These are phyloP conservation scores for Acer yangbiense DNA, from an alignment of 345 rosid genomes.

Conservation along the genomic window DNA sequence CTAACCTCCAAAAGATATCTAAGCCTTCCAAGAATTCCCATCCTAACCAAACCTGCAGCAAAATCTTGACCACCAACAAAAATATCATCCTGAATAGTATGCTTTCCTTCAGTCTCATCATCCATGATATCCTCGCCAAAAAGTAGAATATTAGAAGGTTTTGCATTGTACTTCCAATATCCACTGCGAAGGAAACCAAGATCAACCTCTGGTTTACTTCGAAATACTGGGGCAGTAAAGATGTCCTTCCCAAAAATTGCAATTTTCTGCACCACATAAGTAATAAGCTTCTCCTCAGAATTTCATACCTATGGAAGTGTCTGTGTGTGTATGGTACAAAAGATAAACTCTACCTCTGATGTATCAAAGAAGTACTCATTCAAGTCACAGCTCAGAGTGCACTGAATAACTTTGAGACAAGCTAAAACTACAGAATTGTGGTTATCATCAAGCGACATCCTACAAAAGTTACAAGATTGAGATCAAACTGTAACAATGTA, in stretches of 20 bases:
- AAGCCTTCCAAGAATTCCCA: conserved; percentile 83
- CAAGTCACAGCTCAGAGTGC: conserved; percentile 64
- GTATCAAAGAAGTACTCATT: conserved; percentile 64
- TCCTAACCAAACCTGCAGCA: conserved; percentile 87
- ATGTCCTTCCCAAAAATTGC: conserved; percentile 43
- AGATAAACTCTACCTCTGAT: conserved; percentile 59
- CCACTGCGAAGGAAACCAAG: conserved; percentile 81
- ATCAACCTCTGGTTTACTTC: conserved; percentile 77
- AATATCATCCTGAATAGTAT: conserved; percentile 83
- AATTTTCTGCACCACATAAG: conserved; percentile 51
- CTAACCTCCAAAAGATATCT: conserved; percentile 77
- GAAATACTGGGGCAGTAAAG: conserved; percentile 77
- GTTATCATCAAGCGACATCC: conserved; percentile 92
- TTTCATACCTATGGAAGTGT: background rate
- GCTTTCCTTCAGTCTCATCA: conserved; percentile 61
- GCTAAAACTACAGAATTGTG: conserved; percentile 77
- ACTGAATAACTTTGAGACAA: conserved; percentile 66
- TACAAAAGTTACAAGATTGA: conserved; percentile 31
- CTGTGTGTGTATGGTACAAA: background rate
- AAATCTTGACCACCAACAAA: conserved; percentile 88
- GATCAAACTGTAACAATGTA: conserved; percentile 3
- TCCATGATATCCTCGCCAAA: conserved; percentile 42
- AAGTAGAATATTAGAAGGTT: conserved; percentile 70
- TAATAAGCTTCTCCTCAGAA: conserved; percentile 14
- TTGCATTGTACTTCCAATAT: conserved; percentile 93